These are phyloP conservation scores for Chaetomium sp. DNA, from an alignment of 2,329 filamentous ascomycete genomes.

Conservation along the genomic window DNA sequence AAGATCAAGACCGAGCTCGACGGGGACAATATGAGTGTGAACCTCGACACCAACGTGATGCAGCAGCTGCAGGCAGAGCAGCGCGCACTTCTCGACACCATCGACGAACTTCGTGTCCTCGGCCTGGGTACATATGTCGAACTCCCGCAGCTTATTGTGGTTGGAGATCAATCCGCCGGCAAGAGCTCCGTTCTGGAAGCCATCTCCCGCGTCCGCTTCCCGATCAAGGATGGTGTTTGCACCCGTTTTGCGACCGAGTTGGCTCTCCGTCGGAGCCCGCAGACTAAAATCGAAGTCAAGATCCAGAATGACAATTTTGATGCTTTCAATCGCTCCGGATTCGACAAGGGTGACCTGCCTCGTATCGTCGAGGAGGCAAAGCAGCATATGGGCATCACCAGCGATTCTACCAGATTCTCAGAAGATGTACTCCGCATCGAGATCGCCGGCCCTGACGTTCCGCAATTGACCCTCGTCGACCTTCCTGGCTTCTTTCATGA, in stretches of 20 bases:
- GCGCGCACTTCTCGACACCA: conserved; percentile 25
- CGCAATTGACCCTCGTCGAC: conserved; percentile 61
- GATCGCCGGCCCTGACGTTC: conserved; percentile 49
- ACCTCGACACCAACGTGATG: not conserved
- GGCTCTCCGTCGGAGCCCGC: conserved; percentile 20
- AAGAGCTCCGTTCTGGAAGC: conserved; percentile 34
- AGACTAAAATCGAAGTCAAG: conserved; percentile 24
- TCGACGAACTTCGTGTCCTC: conserved; percentile 25
- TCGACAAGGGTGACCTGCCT: conserved; percentile 37
- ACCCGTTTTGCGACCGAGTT: conserved; percentile 34
- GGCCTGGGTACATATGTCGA: conserved; percentile 19
- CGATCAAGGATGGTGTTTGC: conserved; percentile 26
- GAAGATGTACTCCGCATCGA: conserved; percentile 40
- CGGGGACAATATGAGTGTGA: too few relatives aligned
- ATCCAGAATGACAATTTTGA: conserved; percentile 19
- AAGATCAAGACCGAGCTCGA: too few relatives aligned
- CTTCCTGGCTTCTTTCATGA: conserved; percentile 57
- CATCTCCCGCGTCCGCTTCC: conserved; percentile 30
- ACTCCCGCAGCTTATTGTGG: conserved; percentile 31
- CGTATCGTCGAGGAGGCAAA: conserved; percentile 45
- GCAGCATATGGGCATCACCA: conserved; percentile 51
- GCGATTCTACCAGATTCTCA: conserved; percentile 19
- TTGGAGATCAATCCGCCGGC: conserved; percentile 31
- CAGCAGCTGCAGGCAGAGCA: not conserved
- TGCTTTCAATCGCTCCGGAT: conserved; percentile 24